Evolutionary conservation across 805 yeast species (phyloP).

Genomic region (Hanseniaspora meyeri): DNA sequence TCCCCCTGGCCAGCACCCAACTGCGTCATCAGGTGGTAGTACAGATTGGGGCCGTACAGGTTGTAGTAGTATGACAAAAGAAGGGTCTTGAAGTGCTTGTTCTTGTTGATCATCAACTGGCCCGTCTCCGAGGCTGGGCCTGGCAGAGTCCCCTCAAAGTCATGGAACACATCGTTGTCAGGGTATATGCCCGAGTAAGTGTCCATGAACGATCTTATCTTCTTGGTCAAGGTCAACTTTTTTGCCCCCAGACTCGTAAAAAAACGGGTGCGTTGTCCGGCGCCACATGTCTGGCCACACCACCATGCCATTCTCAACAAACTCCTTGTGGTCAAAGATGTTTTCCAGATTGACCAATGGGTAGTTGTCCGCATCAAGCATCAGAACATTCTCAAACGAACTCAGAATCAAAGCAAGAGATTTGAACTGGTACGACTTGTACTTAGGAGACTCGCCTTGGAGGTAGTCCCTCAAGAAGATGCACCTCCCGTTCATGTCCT

Average conservation of each 20-base stretch:
- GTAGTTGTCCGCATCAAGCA: conserved; percentile 65
- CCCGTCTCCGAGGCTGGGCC: conserved; percentile 67
- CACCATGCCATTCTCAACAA: conserved; percentile 37
- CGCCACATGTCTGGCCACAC: conserved; percentile 87
- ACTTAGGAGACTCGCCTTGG: conserved; percentile 35
- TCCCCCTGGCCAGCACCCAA: conserved; percentile 74
- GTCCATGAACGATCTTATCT: conserved; percentile 29
- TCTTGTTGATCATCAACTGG: conserved; percentile 50
- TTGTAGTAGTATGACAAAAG: conserved; percentile 55
- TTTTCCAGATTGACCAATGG: conserved; percentile 55
- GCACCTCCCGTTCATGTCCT: conserved; percentile 44
- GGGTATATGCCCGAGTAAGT: conserved; percentile 24
- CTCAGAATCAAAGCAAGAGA: conserved; percentile 60
- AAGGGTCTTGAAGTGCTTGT: conserved; percentile 45
- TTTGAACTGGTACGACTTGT: conserved; percentile 57
- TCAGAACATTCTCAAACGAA: conserved; percentile 55
- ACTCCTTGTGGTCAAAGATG: conserved; percentile 48
- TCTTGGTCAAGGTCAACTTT: conserved; percentile 31
- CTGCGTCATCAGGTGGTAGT: conserved; percentile 59
- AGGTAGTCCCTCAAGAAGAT: conserved; percentile 49
- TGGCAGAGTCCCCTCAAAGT: conserved; percentile 51
- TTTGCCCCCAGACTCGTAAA: conserved; percentile 56
- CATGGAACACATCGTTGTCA: conserved; percentile 30
- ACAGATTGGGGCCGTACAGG: conserved; percentile 53
- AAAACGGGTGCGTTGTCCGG: conserved; percentile 64